Conservation (phyloP, 179 eudicot species). For the Amaranthus tricolor region DNA sequence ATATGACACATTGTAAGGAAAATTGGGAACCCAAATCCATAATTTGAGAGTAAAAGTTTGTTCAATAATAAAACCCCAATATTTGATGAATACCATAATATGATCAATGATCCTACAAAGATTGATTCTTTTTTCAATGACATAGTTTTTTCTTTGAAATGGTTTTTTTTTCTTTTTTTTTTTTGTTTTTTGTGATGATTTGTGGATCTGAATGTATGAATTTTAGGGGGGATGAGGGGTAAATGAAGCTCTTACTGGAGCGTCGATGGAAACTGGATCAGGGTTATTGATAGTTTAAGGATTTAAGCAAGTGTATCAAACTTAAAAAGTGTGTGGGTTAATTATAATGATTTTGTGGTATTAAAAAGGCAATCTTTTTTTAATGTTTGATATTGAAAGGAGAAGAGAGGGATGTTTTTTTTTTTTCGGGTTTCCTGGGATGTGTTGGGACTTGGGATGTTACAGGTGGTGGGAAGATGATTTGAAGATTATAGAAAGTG, state of each 20-base stretch:
- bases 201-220: neutral
- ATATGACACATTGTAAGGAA: conserved; percentile 94
- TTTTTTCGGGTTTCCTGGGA: neutral
- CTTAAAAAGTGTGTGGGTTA: neutral
- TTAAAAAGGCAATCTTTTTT: neutral
- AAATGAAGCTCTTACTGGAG: conserved; percentile 8
- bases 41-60: conserved; percentile 69
- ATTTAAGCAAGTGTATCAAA: neutral
- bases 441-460: neutral
- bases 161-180: too few species aligned
- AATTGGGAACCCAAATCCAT: conserved; percentile 78
- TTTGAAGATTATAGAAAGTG: conserved; percentile 1
- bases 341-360: neutral
- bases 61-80: conserved; percentile 82
- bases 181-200: neutral
- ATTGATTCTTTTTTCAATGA: conserved; percentile 37
- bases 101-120: conserved; percentile 55
- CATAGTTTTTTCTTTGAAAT: conserved; percentile 10
- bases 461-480: neutral
- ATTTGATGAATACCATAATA: conserved; percentile 82
- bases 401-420: conserved; percentile 6
- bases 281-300: neutral
- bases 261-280: conserved; percentile 16
- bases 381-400: neutral
- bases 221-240: too few species aligned